Percentiles rank a stretch among this genome's conserved stretches.
These are phyloP conservation scores for Candida hungchunana DNA, from an alignment of 805 yeast species.

Conservation along the genomic window DNA sequence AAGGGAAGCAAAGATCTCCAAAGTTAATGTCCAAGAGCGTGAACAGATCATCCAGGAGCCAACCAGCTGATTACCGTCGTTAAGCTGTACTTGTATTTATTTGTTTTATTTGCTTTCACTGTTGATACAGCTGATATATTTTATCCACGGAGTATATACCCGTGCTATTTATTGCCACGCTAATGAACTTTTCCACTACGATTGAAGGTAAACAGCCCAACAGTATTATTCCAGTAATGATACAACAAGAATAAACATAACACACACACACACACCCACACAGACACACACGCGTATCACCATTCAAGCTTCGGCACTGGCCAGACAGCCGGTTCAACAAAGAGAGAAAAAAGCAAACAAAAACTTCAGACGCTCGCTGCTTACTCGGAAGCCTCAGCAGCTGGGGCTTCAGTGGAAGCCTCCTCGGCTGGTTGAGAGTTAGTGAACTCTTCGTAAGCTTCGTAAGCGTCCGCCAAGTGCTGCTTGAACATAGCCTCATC, in stretches of 20 bases:
- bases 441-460: conserved; percentile 91
- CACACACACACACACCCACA: too few species aligned
- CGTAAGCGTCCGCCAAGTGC: conserved; percentile 90
- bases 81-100: too few species aligned
- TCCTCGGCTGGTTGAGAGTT: conserved; percentile 25
- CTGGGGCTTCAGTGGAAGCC: conserved; percentile 13
- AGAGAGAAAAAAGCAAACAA: neutral
- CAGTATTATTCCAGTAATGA: too few species aligned
- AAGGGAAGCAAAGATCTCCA: conserved; percentile 5
- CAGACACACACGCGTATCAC: too few species aligned
- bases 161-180: too few species aligned
- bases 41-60: conserved; percentile 18
- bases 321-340: conserved; percentile 1
- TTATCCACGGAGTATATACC: too few species aligned
- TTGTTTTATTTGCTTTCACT: too few species aligned
- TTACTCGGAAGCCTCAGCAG: conserved; percentile 15
- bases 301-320: conserved; percentile 1
- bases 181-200: too few species aligned
- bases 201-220: too few species aligned
- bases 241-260: too few species aligned
- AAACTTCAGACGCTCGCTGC: neutral
- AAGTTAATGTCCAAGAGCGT: conserved; percentile 7
- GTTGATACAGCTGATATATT: too few species aligned
- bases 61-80: conserved; percentile 5
- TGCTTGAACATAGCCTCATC: conserved; percentile 85